Evolutionary conservation across 495 filamentous ascomycete species (phyloP), one percentile per base, ranked within the genome.

Genomic region (Hypoxylon subgilvum): DNA sequence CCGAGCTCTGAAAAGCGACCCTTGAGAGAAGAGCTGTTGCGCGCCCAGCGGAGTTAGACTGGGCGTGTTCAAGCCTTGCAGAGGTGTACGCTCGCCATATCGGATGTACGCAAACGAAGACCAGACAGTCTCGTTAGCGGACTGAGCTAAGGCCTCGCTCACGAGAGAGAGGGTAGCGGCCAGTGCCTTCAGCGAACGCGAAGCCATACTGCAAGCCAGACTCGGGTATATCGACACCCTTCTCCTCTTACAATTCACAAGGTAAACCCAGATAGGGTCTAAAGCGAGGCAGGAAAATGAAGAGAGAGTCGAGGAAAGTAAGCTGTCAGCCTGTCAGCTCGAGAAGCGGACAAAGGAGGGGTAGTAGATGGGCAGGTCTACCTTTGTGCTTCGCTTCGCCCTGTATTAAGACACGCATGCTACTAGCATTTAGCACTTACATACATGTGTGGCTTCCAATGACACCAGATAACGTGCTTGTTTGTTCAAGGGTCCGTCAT

Each of bases 41-140:
- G 75, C 75, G 2, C 76, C 76, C 4, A 68, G 28, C 1, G 74
- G 69, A n/a, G 76, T 79, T n/a, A 79, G 58, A 10, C 43, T 56
- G 12, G 68, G 55, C 1, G 45, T 18, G 6, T 38, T 25, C 1
- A 52, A 16, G 7, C 48, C 59, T 18, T 25, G 47, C 1, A 69
- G 22, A 10, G 76, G 76, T 10, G 69, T 79, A 22, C 68, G 69
- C 50, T 79, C 76, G 40, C 75, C 76, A 57, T 77, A 54, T 14
- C 71, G 47, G 34, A 79, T 44, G 63, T 70, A 79, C 12, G 68
- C 67, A 10, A 72, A 68, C 1, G 73, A 73, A n/a, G 76, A 71
- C 75, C 75, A 79, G 36, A 79, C 68, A 13, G 67, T 71, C 45
- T 75, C 70, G 38, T 65, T 71, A n/a, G 28, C 28, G 10, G 66